Base-by-base conservation (phyloP, 176 grass and related monocot genomes). In the Alloteropsis semialata region DNA sequence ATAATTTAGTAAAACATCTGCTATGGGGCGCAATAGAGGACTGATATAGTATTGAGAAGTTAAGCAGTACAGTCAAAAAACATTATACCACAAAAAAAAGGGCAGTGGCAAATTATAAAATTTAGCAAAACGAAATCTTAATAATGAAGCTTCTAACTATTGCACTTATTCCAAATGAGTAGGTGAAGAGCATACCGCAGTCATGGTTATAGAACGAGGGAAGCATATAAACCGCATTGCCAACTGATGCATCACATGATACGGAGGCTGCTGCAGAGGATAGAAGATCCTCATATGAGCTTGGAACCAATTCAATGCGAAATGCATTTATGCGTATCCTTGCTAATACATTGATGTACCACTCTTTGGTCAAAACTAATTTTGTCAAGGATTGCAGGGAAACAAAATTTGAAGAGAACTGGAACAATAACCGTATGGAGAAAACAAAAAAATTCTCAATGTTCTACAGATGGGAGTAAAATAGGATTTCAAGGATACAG, bases 121-220 rank as follows among this genome's bases (percentile, higher is more conserved):
- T 75, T 10, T 78, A 81, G 25, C 65, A 89, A 78, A 61, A 14
- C 55, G 45, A 85, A 79, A 78, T 72, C 22, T 69, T 36, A 84
- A 30, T 21, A 85, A 4, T 11, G 8, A 77, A 73, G 55, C 65
- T 34, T 7, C 16, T 45, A 64, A 73, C 60, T 15, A 72, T 53
- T 43, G n/a, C n/a, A 80, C 42, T 57, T 67, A 63, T 83, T 84
- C 37, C 21, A 56, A 21, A 83, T 10, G 36, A 55, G 29, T 12
- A n/a, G 25, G 73, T 38, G 28, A 48, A 84, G 29, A 63, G 44
- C 6, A 30, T 98, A 98, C 93, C 91, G 4, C 91, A 95, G 68
- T 95, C 96, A 85, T 98, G 93, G 80, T 95, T 98, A 84, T 98
- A 98, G 77, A 93, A 95, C 64, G 96, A 95, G 14, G 96, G 91